Evolutionary conservation across 208 protist species (phyloP).

Genomic region (Naegleria gruberi): DNA sequence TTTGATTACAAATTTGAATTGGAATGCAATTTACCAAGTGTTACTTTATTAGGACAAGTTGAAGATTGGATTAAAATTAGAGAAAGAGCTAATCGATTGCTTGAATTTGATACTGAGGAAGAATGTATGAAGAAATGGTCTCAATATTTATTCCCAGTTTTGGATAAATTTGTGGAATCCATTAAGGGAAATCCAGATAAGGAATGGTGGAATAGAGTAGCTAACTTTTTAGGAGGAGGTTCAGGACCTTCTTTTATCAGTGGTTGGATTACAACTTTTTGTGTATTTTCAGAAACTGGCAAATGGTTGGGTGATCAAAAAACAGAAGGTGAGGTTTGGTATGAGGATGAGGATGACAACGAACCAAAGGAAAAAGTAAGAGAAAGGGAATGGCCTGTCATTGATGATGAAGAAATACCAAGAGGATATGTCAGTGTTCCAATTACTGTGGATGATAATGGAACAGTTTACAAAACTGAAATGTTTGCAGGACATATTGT

Average conservation of each 20-base stretch:
- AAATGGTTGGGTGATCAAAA: background rate
- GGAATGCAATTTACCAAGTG: background rate
- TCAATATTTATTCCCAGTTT: background rate
- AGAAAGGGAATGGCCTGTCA: background rate
- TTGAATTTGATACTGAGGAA: background rate
- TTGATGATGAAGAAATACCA: background rate
- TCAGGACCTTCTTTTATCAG: background rate
- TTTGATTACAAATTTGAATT: background rate
- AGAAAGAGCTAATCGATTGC: background rate
- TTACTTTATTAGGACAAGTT: background rate
- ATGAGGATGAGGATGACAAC: background rate
- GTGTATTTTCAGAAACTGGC: no score
- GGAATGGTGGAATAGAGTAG: background rate
- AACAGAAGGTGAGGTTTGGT: background rate
- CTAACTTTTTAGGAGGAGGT: background rate
- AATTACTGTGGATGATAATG: background rate
- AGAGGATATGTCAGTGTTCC: background rate
- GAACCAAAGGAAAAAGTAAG: no score
- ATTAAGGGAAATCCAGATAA: background rate
- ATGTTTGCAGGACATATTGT: background rate
- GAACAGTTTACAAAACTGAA: background rate
- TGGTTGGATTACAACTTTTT: slow-evolving; percentile 8
- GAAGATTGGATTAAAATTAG: background rate
- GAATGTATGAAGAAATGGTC: background rate
- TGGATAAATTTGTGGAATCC: background rate